phyloP scores from a whole-genome alignment of 2,329 filamentous ascomycete species.

The Drechslerella dactyloides region DNA sequence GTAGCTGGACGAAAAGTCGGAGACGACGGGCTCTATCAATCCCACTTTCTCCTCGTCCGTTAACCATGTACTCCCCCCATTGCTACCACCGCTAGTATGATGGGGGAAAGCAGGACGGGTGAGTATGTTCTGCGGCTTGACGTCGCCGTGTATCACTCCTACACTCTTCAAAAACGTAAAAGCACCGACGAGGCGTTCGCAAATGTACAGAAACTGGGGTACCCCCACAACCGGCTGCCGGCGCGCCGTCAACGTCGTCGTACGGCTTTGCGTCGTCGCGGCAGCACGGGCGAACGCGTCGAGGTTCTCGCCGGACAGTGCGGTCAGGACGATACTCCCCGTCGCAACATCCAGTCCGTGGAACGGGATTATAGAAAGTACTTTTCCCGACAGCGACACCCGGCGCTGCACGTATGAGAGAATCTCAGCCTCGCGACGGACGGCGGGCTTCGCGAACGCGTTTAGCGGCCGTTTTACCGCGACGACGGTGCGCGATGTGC shows the following conservation, averaged over 20 bases:
- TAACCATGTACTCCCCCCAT: too few species aligned
- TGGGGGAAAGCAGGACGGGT: constrained; percentile 14
- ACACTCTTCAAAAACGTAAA: constrained; percentile 51
- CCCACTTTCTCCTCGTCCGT: neutral
- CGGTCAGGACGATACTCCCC: constrained; percentile 50
- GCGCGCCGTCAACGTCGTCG: constrained; percentile 4
- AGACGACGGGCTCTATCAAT: constrained; percentile 50
- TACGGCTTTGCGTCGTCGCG: constrained; percentile 1
- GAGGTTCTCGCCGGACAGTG: constrained; percentile 51
- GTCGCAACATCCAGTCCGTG: constrained; percentile 52
- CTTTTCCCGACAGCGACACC: constrained; percentile 5
- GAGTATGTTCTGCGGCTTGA: constrained; percentile 54
- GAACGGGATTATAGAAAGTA: constrained; percentile 48
- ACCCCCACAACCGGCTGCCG: constrained; percentile 52
- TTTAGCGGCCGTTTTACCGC: constrained; percentile 52
- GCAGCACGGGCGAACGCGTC: constrained; percentile 36
- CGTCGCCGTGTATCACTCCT: constrained; percentile 54
- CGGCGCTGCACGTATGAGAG: constrained; percentile 51
- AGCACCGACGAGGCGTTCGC: constrained; percentile 48
- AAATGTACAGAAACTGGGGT: constrained; percentile 52
- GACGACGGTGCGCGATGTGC: constrained; percentile 15
- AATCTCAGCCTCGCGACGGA: constrained; percentile 52
- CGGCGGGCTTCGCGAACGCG: constrained; percentile 35
- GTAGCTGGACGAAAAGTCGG: constrained; percentile 54
- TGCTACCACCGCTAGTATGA: neutral